A percentile compares a stretch with the other conserved stretches of the same genome.
phyloP scores from a whole-genome alignment of 441 rosid genomes.

The Metrosideros polymorpha region DNA sequence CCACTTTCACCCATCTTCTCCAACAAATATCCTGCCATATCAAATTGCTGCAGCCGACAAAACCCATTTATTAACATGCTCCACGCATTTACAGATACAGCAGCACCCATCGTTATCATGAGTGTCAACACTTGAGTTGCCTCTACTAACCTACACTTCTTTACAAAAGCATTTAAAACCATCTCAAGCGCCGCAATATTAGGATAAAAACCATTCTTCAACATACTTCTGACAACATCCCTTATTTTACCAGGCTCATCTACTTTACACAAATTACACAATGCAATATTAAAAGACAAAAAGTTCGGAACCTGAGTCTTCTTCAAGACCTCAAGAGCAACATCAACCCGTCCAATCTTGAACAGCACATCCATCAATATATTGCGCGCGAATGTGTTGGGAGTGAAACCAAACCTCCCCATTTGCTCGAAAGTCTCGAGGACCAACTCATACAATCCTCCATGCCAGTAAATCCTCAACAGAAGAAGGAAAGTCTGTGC shows the following conservation, averaged over 20 bases:
- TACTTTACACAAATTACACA: constrained; percentile 46
- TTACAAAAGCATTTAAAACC: constrained; percentile 42
- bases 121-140: constrained; percentile 45
- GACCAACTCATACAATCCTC: constrained; percentile 37
- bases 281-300: constrained; percentile 45
- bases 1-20: constrained; percentile 46
- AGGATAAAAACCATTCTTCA: constrained; percentile 48
- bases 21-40: constrained; percentile 33
- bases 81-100: constrained; percentile 48
- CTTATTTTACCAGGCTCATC: constrained; percentile 24
- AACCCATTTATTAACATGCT: constrained; percentile 38
- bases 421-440: constrained; percentile 39
- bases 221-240: constrained; percentile 38
- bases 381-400: constrained; percentile 51
- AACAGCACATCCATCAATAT: constrained; percentile 52
- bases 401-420: constrained; percentile 37
- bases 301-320: constrained; percentile 38
- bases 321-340: constrained; percentile 30
- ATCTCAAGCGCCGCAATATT: constrained; percentile 38
- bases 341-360: constrained; percentile 23
- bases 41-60: constrained; percentile 28
- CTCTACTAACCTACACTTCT: constrained; percentile 22
- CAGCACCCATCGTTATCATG: constrained; percentile 35
- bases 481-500: constrained; percentile 45
- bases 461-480: constrained; percentile 68